Evolutionary conservation across 768 basidiomycete genomes (phyloP).

Genomic region (Myochromella boudieri): DNA sequence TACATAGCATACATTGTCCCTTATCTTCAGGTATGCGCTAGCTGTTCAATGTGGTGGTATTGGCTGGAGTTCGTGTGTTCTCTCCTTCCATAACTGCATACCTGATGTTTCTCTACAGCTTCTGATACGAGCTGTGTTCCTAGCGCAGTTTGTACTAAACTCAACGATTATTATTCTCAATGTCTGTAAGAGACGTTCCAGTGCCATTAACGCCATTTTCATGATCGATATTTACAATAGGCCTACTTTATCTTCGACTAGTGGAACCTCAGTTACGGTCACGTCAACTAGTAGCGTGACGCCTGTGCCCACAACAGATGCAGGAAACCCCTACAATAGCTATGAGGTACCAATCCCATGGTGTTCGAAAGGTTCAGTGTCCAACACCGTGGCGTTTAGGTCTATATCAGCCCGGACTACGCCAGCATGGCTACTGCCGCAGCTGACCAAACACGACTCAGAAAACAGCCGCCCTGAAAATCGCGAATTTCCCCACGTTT

Average conservation of each 20-base stretch:
- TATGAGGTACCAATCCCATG: conserved; percentile 37
- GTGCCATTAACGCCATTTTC: background rate
- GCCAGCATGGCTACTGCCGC: conserved; percentile 52
- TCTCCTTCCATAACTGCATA: conserved; percentile 17
- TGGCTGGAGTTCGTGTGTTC: conserved; percentile 41
- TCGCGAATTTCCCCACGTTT: conserved; percentile 64
- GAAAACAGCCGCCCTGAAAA: conserved; percentile 47
- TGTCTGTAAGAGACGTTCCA: conserved; percentile 40
- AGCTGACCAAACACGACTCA: conserved; percentile 45
- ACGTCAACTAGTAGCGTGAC: conserved; percentile 26
- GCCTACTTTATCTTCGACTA: conserved; percentile 19
- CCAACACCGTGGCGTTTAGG: conserved; percentile 30
- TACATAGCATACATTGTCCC: too few species aligned
- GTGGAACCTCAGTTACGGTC: conserved; percentile 20
- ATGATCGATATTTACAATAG: too few species aligned
- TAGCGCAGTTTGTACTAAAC: conserved; percentile 30
- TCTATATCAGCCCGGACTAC: conserved; percentile 57
- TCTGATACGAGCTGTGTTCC: conserved; percentile 40
- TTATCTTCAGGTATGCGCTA: too few species aligned
- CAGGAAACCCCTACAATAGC: conserved; percentile 56
- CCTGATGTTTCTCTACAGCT: conserved; percentile 22
- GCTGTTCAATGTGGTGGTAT: conserved; percentile 57
- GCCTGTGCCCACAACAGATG: conserved; percentile 34
- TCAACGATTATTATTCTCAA: conserved; percentile 40
- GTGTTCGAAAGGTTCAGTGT: background rate